A percentile compares a stretch with the other conserved stretches of the same genome.
Evolutionary conservation across 208 protist species (phyloP).

Genomic region (Acanthamoeba castellanii): DNA sequence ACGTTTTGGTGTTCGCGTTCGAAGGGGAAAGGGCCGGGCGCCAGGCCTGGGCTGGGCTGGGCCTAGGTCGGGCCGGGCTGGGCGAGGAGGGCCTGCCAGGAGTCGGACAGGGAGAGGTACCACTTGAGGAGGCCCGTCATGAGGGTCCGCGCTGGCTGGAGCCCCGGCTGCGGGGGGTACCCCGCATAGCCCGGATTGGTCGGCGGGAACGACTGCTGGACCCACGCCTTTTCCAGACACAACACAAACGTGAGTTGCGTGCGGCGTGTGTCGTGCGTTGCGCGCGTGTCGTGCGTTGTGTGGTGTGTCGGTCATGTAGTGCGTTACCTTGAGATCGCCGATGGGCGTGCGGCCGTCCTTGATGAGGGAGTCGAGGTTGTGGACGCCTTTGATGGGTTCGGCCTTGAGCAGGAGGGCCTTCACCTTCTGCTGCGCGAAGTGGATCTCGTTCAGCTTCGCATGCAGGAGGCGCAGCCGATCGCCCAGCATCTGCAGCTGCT

Average conservation of each 20-base stretch:
- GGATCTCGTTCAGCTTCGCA: background rate
- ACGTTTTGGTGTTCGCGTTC: too few relatives aligned
- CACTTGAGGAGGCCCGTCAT: conserved; percentile 8
- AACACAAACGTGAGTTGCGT: background rate
- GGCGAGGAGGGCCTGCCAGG: conserved; percentile 2
- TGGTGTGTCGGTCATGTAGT: background rate
- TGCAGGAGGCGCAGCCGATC: background rate
- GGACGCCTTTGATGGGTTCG: background rate
- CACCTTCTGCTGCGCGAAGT: conserved; percentile 5
- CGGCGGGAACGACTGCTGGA: background rate
- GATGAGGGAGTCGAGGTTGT: background rate
- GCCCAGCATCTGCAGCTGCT: background rate
- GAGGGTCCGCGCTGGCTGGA: background rate
- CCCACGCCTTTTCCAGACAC: background rate
- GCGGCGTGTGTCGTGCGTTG: too few relatives aligned
- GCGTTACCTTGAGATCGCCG: background rate
- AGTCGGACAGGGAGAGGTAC: conserved; percentile 9
- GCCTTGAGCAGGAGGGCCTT: background rate
- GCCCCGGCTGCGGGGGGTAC: background rate
- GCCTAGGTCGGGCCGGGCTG: background rate
- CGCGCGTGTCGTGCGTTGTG: background rate
- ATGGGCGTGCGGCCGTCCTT: conserved; percentile 9
- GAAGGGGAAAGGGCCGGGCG: too few relatives aligned
- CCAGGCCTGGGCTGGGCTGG: too few relatives aligned
- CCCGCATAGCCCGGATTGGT: background rate